Evolutionary conservation across 495 filamentous ascomycete genomes (phyloP).

Genomic region (Sporormia fimetaria): DNA sequence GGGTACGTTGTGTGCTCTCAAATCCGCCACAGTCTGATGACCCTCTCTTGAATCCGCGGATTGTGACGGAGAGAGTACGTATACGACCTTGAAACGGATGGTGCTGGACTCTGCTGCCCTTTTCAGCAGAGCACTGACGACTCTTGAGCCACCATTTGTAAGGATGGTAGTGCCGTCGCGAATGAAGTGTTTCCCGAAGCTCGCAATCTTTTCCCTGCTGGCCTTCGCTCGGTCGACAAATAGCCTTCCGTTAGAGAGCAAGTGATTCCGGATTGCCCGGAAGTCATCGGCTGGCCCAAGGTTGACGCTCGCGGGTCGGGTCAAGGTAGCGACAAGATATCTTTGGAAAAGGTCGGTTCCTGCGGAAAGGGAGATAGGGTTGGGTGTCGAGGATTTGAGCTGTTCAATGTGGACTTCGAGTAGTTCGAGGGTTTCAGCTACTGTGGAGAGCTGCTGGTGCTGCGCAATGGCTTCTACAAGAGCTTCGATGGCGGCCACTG

Average conservation of each 20-base stretch:
- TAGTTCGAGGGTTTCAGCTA: slow-evolving; percentile 83
- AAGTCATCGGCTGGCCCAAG: slow-evolving; percentile 54
- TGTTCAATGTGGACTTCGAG: slow-evolving; percentile 61
- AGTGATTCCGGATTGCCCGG: slow-evolving; percentile 65
- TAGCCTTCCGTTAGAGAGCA: slow-evolving; percentile 69
- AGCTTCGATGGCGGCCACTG: slow-evolving; percentile 89
- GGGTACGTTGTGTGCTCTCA: slow-evolving; percentile 62
- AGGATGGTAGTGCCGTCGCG: slow-evolving; percentile 66
- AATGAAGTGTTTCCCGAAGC: slow-evolving; percentile 64
- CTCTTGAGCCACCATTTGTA: slow-evolving; percentile 76
- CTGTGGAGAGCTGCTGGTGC: slow-evolving; percentile 63
- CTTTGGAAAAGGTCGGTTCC: slow-evolving; percentile 94
- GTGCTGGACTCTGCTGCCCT: slow-evolving; percentile 57
- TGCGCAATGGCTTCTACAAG: slow-evolving; percentile 72
- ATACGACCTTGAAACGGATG: slow-evolving; percentile 73
- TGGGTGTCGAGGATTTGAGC: slow-evolving; percentile 63
- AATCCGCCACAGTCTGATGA: slow-evolving; percentile 49
- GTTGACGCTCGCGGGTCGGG: slow-evolving; percentile 37
- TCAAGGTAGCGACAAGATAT: slow-evolving; percentile 67
- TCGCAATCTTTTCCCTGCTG: slow-evolving; percentile 68
- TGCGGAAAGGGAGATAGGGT: slow-evolving; percentile 82
- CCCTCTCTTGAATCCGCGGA: slow-evolving; percentile 41
- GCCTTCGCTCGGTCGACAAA: slow-evolving; percentile 84
- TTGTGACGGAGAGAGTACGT: slow-evolving; percentile 42
- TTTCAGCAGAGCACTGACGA: slow-evolving; percentile 64